Evolutionary conservation across 2,329 filamentous ascomycete genomes (phyloP), one percentile per base, ranked within the genome.

Genomic region (Colletotrichum aenigma): DNA sequence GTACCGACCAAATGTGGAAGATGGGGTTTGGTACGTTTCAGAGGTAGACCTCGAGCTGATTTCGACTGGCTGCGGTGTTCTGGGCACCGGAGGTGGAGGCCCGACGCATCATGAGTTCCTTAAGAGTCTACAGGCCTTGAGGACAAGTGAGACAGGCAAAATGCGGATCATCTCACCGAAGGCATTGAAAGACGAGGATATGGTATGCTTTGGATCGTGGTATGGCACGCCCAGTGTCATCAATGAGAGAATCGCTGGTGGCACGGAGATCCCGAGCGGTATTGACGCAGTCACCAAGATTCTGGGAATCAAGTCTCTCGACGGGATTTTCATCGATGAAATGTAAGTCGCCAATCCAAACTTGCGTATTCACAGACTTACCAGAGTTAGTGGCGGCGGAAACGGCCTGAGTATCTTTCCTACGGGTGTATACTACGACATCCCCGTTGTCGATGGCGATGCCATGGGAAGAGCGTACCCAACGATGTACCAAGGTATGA

Each of bases 151-250:
- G 36, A 48, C 60, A 3, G 78, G 76, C 3, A 76, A 58, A 3
- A 79, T 80, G 66, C 76, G 83, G 64, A 82, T 89, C 2, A 81
- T 89, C 3, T 81, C 85, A 0, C 83, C 85, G 0, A 81, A 81
- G 7, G 78, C 80, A 0, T 77, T 88, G 0, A 79, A 81, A 6
- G 86, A 88, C 34, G 79, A 83, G 13, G 86, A 85, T 10, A 78
- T 82, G 2, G 82, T 86, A 6, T 86, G 86, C 56, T 85, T 87
- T 52, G 86, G 86, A 0, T 86, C 86, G 0, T 87, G 86, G 82
- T 88, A 88, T 58, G 87, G 87, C 4, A 86, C 85, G 38, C 85
- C 85, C 0, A 86, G 83, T 24, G 85, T 80, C 80, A 2, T 78
- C 18, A 74, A 79, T 13, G 79, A 80, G 56, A 75, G 78, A 1